Conservation (phyloP, 257 asterid species). For the Ajuga chamaepitys region DNA sequence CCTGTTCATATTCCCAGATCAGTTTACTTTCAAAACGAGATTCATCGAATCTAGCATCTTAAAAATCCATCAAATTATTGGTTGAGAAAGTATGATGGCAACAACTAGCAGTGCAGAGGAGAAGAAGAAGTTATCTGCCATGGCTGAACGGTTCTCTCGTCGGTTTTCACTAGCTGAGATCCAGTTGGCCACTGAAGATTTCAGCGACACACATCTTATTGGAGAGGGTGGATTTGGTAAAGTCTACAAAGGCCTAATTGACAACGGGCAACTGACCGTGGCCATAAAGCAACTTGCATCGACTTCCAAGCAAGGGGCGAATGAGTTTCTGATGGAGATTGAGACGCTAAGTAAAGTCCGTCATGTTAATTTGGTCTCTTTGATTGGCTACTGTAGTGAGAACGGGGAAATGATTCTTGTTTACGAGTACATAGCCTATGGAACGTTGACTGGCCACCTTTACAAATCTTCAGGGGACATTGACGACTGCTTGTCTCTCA, state of each 20-base stretch:
- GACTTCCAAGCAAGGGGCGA: neutral
- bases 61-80: no score
- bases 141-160: conserved; percentile 21
- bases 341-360: neutral
- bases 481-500: neutral
- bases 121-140: conserved; percentile 3
- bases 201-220: conserved; percentile 23
- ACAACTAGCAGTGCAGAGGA: conserved; percentile 13
- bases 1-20: no score
- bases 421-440: neutral
- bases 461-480: neutral
- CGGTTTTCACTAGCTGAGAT: conserved; percentile 34
- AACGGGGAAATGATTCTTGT: neutral
- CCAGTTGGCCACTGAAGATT: conserved; percentile 22
- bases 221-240: conserved; percentile 30
- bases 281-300: neutral
- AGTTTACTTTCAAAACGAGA: no score
- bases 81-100: conserved; percentile 15
- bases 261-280: neutral
- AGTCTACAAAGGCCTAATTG: neutral
- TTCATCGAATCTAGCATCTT: no score
- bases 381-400: neutral
- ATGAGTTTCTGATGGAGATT: neutral
- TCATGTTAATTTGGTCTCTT: neutral
- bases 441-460: neutral